Percentiles rank a stretch among this genome's conserved stretches.
These are phyloP conservation scores for Herpetomonas muscarum DNA, from an alignment of 208 protist species.

Conservation along the genomic window DNA sequence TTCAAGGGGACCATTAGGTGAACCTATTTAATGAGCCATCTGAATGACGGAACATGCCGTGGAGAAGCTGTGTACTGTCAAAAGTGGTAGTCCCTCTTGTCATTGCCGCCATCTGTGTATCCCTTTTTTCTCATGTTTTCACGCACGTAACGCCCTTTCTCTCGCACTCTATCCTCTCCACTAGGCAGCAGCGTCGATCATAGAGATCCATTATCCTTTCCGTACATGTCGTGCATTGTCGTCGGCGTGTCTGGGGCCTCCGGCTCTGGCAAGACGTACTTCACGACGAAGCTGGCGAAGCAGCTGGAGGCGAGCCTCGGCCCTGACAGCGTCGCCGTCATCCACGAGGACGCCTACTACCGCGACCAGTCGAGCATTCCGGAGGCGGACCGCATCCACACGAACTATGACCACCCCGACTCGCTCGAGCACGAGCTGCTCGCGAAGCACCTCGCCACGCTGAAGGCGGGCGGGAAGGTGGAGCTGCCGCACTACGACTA, in stretches of 20 bases:
- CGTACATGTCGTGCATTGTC: conserved; percentile 24
- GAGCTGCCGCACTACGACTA: conserved; percentile 93
- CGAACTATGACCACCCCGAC: conserved; percentile 64
- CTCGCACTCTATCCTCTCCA: background rate
- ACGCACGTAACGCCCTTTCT: too few relatives aligned
- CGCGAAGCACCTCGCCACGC: conserved; percentile 36
- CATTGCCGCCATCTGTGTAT: too few relatives aligned
- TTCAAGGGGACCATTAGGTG: too few relatives aligned
- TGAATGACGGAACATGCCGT: too few relatives aligned
- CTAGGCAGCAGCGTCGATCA: background rate
- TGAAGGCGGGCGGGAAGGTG: conserved; percentile 56
- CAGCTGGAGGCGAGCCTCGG: conserved; percentile 36
- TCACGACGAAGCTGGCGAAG: conserved; percentile 57
- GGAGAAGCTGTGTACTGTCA: too few relatives aligned
- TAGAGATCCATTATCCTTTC: background rate
- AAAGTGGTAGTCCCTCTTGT: too few relatives aligned
- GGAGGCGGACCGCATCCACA: conserved; percentile 15
- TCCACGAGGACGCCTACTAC: conserved; percentile 90
- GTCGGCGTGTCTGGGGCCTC: conserved; percentile 85
- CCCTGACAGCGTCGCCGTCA: conserved; percentile 50
- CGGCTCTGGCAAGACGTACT: conserved; percentile 78
- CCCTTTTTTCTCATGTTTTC: too few relatives aligned
- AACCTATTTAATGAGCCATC: too few relatives aligned
- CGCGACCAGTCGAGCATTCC: conserved; percentile 23
- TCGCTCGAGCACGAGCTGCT: conserved; percentile 80